phyloP scores from a whole-genome alignment of 345 rosid species.

The Heritiera fomes region DNA sequence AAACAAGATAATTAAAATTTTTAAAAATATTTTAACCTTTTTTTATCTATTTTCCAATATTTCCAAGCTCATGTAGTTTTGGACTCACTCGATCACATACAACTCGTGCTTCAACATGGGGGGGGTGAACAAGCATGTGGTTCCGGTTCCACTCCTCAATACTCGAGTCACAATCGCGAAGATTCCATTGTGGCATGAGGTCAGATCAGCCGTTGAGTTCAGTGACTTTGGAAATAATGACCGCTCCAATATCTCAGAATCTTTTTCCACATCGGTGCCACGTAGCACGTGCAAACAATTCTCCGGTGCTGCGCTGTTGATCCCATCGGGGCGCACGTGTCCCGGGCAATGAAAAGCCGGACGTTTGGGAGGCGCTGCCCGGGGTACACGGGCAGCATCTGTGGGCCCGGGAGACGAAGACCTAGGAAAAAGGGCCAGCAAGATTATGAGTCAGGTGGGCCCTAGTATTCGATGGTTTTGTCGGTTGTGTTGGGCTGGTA shows the following conservation, averaged over 20 bases:
- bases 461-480: conserved; percentile 13
- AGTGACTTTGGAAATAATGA: neutral
- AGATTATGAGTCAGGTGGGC: conserved; percentile 27
- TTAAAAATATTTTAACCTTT: too few species aligned
- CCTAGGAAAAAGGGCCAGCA: conserved; percentile 35
- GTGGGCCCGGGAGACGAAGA: conserved; percentile 3
- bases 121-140: neutral
- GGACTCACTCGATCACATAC: too few species aligned
- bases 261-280: conserved; percentile 15
- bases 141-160: neutral
- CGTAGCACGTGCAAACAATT: conserved; percentile 14
- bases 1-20: too few species aligned
- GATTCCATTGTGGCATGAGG: neutral
- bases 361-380: conserved; percentile 13
- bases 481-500: conserved; percentile 16
- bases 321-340: conserved; percentile 20
- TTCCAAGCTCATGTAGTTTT: too few species aligned
- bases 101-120: neutral
- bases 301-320: conserved; percentile 21
- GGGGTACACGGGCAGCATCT: conserved; percentile 8
- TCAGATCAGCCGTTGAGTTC: neutral
- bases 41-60: too few species aligned
- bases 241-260: neutral
- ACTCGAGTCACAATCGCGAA: neutral
- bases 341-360: neutral